A percentile compares a stretch with the other conserved stretches of the same genome.
These are phyloP conservation scores for Penicillium bialowiezense DNA, from an alignment of 495 filamentous ascomycete genomes.

Conservation along the genomic window DNA sequence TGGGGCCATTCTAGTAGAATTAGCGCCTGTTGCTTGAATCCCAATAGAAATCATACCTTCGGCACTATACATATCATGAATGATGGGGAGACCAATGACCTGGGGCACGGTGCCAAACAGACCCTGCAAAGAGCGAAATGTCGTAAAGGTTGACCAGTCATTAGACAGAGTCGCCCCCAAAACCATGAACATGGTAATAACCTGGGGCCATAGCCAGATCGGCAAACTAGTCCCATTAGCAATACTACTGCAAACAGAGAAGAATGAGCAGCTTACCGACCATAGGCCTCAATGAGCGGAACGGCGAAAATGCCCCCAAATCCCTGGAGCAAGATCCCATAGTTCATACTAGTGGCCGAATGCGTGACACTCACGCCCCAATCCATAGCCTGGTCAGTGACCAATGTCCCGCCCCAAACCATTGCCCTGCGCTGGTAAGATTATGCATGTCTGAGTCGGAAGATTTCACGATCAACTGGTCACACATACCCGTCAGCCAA, in stretches of 20 bases:
- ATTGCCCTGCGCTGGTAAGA: constrained; percentile 29
- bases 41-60: constrained; percentile 22
- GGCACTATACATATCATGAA: constrained; percentile 47
- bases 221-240: constrained; percentile 29
- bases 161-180: constrained; percentile 45
- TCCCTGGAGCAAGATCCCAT: constrained; percentile 51
- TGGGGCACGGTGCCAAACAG: constrained; percentile 47
- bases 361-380: constrained; percentile 44
- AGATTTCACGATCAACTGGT: background rate
- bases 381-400: constrained; percentile 45
- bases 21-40: background rate
- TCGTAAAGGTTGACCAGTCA: constrained; percentile 45
- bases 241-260: background rate
- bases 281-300: constrained; percentile 47
- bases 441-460: constrained; percentile 2
- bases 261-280: constrained; percentile 29
- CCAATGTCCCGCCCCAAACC: constrained; percentile 49
- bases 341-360: constrained; percentile 46
- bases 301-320: constrained; percentile 53
- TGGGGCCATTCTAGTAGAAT: constrained; percentile 38
- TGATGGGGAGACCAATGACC: constrained; percentile 44
- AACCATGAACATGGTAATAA: constrained; percentile 45
- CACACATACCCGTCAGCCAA: constrained; percentile 34
- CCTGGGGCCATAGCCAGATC: constrained; percentile 51
- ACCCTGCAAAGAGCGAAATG: constrained; percentile 52